Percentiles rank a stretch among this genome's conserved stretches.
These are phyloP conservation scores for Amanita pseudoporphyria DNA, from an alignment of 768 basidiomycete genomes.

Conservation along the genomic window DNA sequence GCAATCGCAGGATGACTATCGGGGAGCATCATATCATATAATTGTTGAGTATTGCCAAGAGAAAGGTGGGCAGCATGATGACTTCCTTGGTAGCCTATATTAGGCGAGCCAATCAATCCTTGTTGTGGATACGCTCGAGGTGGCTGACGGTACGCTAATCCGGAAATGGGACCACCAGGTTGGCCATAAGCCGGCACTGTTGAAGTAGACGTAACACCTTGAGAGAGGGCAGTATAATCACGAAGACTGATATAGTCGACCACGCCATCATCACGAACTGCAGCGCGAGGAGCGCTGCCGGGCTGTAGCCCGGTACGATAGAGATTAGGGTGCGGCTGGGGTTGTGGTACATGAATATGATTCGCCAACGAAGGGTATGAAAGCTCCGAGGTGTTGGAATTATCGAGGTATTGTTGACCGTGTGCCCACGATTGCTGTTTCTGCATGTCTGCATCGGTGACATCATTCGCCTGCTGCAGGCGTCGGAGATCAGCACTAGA, in stretches of 20 bases:
- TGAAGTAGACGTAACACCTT: slow-evolving; percentile 24
- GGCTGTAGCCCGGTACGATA: slow-evolving; percentile 33
- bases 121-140: slow-evolving; percentile 52
- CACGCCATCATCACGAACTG: slow-evolving; percentile 36
- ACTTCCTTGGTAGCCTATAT: slow-evolving; percentile 41
- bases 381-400: slow-evolving; percentile 30
- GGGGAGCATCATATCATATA: slow-evolving; percentile 75
- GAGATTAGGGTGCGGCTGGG: slow-evolving; percentile 34
- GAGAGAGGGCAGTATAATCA: slow-evolving; percentile 37
- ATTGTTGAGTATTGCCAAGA: slow-evolving; percentile 63
- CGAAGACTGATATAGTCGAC: slow-evolving; percentile 57
- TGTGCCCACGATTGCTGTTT: slow-evolving; percentile 42
- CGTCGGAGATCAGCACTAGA: slow-evolving; percentile 68
- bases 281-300: slow-evolving; percentile 12
- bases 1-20: slow-evolving; percentile 58
- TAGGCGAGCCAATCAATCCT: slow-evolving; percentile 40
- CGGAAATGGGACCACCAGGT: slow-evolving; percentile 32
- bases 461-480: slow-evolving; percentile 58
- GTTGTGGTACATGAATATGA: slow-evolving; percentile 44
- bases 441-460: slow-evolving; percentile 29
- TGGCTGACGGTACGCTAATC: slow-evolving; percentile 50
- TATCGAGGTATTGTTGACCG: slow-evolving; percentile 36
- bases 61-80: slow-evolving; percentile 61
- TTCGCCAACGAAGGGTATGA: slow-evolving; percentile 63
- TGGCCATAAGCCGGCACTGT: slow-evolving; percentile 37